Base-by-base conservation (phyloP, 257 asterid genomes). In the Handroanthus guayacan region DNA sequence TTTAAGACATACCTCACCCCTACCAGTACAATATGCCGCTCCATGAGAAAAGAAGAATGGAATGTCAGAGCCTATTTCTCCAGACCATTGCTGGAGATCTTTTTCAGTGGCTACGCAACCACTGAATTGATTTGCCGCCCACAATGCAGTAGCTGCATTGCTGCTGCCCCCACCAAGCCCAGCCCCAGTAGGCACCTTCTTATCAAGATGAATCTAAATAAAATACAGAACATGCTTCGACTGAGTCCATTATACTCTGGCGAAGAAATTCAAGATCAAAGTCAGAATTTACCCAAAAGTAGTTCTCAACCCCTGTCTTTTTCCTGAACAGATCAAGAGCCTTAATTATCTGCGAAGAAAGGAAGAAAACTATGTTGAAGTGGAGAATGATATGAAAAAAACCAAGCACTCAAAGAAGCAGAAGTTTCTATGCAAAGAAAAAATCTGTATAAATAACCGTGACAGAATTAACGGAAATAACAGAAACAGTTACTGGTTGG, bases 121-220 rank as follows among this genome's bases (percentile, higher is more conserved):
- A 56, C 92, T 87, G 65, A 95, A 91, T 84, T 92, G 96, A 87
- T 95, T 95, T 69, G 99, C 99, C 37, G 99, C 99, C 99, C 99
- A 95, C 77, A 95, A 85, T 71, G 99, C 93, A 76, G 99, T 95
- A 60, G 99, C 99, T 66, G 99, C 99, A 87, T 95, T 95, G 77
- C 99, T 90, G 84, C 99, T 95, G 76, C 99, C 99, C 36, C 99
- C 99, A 62, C 99, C 99, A 58, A 95, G 94, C 58, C 99, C 99
- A 36, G 99, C 99, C 34, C 99, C 99, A 2, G 98, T 91, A 2
- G 98, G 99, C 74, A 95, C 99, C 78, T 82, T 91, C 87, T 95
- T 95, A 76, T 95, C 97, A 12, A 95, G 96, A 87, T 95, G 98
- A 84, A 95, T 75, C 99, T 95, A 81, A 47, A 66, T 14, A 66